phyloP scores from a whole-genome alignment of 257 asterid genomes.

The Solanum etuberosum region DNA sequence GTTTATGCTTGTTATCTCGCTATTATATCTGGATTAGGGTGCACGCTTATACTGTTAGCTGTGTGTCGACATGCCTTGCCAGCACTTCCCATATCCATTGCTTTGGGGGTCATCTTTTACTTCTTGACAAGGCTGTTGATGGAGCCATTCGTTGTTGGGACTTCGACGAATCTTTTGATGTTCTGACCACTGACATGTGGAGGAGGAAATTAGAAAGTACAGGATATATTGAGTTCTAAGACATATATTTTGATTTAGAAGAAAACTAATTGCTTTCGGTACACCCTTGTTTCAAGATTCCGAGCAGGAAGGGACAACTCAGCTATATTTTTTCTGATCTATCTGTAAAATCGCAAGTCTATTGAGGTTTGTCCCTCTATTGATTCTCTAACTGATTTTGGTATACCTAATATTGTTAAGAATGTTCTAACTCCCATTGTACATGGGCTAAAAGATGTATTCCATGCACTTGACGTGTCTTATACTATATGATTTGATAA shows the following conservation, averaged over 20 bases:
- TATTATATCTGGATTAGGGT: conserved; percentile 83
- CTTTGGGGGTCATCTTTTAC: conserved; percentile 77
- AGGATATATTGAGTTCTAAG: not conserved
- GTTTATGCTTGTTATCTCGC: conserved; percentile 99
- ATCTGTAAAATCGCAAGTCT: not conserved
- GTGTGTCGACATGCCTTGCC: conserved; percentile 85
- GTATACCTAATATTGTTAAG: not conserved
- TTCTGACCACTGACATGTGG: conserved; percentile 29
- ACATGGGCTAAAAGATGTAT: not conserved
- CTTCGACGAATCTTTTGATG: conserved; percentile 79
- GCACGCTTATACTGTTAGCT: conserved; percentile 80
- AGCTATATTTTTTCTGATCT: not conserved
- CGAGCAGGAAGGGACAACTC: not conserved
- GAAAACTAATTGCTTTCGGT: not conserved
- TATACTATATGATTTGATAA: not conserved
- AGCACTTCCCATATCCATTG: conserved; percentile 85
- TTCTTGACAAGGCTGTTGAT: conserved; percentile 77
- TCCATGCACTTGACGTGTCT: not conserved
- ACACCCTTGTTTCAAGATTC: not conserved
- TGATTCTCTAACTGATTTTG: not conserved
- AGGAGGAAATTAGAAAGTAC: not conserved
- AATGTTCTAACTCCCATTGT: not conserved
- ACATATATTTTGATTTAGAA: not conserved
- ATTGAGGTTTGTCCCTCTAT: not conserved
- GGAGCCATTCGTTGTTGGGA: conserved; percentile 96